phyloP scores from a whole-genome alignment of 2,329 filamentous ascomycete species.

The Dryadomyces quercus-mongolicae region DNA sequence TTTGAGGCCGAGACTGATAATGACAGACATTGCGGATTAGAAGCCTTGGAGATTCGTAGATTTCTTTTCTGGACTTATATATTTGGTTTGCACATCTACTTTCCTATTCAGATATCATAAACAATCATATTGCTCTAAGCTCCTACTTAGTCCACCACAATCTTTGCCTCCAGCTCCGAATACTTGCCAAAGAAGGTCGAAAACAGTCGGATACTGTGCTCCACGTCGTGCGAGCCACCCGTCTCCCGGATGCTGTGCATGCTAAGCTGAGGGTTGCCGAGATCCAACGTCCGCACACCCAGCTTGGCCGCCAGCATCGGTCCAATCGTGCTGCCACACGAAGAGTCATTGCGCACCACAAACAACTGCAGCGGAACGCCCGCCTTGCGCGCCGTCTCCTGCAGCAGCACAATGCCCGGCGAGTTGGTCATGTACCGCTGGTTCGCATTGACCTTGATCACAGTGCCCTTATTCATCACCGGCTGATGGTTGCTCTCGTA shows the following conservation, averaged over 20 bases:
- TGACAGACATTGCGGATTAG: no score
- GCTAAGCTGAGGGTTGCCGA: constrained; percentile 86
- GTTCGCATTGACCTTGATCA: constrained; percentile 98
- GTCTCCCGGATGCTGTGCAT: constrained; percentile 98
- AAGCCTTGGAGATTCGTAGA: no score
- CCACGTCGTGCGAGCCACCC: constrained; percentile 76
- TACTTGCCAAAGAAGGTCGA: constrained; percentile 78
- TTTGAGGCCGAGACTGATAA: no score
- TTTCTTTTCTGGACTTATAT: no score
- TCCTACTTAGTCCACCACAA: constrained; percentile 52
- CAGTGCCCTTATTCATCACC: constrained; percentile 90
- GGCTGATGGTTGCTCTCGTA: constrained; percentile 87
- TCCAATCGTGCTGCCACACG: constrained; percentile 91
- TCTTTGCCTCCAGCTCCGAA: constrained; percentile 68
- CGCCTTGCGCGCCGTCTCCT: constrained; percentile 65
- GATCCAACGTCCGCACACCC: constrained; percentile 77
- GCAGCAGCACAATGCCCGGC: constrained; percentile 82
- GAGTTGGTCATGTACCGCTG: constrained; percentile 94
- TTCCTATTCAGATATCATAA: no score
- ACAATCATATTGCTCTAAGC: no score
- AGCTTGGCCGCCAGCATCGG: constrained; percentile 87
- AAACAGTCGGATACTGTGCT: constrained; percentile 75
- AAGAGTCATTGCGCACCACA: constrained; percentile 89
- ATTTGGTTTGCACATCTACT: no score
- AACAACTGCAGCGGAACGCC: constrained; percentile 88